Base-by-base conservation (phyloP, 805 yeast genomes). In the Metschnikowia matae region DNA sequence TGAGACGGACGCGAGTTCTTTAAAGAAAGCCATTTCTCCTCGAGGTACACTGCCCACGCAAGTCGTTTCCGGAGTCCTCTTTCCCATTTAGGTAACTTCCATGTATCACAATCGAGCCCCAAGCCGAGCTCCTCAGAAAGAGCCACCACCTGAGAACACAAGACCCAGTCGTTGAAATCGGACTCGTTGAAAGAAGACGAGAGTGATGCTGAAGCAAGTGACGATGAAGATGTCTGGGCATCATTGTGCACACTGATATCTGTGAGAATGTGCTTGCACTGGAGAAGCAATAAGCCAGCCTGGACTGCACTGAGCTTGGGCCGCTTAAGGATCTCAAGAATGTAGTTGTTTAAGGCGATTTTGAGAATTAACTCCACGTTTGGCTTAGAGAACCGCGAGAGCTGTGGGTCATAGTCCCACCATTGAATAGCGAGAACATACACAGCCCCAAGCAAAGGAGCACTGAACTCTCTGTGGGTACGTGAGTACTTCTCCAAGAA, bases 31-130 rank as follows among this genome's bases (percentile, higher is more conserved):
- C 98, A 92, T 63, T 91, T 89, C 62, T 90, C 97, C 65, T 90
- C 96, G 46, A 87, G 74, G 75, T 82, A 92, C 1, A 90, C 94
- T 0, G 97, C 97, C 98, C 99, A 92, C 0, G 97, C 96, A 44
- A 92, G 69, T 51, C 98, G 75, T 58, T 89, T 80, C 47, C 99
- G 76, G 44, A 92, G 69, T 5, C 96, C 95, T 46, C 96, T 76
- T 63, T 92, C 99, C 98, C 98, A 94, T 59, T 85, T 84, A 0
- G 98, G 98, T 34, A 92, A 69, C 60, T 87, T 84, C 99, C 99
- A 92, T 55, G 79, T 80, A 50, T 85, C 83, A 61, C 97, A 91
- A 62, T 91, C 92, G n/a, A 89, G 74, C 0, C 96, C 96, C 10
- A 92, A 71, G 0, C 98, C 97, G 15, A 92, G 71, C 58, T 92